Base-by-base conservation (phyloP, 352 stramenopile genomes). In the Globisporangium lucens region DNA sequence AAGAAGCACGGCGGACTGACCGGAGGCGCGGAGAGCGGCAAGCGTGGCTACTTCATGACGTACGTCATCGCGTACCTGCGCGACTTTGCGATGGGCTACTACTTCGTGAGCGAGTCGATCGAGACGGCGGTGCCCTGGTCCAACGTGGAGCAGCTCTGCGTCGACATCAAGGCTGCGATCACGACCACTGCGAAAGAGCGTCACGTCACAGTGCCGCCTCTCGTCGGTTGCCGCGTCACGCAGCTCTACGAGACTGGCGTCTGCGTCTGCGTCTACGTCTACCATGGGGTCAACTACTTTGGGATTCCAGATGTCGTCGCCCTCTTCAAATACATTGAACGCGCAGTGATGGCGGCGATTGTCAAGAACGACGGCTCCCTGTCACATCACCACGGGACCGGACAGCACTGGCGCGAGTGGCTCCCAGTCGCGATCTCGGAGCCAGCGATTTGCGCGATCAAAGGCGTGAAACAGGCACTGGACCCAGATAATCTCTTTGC, bases 381-480 rank as follows among this genome's bases (percentile, higher is more conserved):
- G 3, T 98, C 91, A 60, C 96, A 99, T 67, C 96, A 99, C 73
- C 96, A 99, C 75, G 96, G 96, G 38, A 83, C 98, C 38, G 96
- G 96, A 49, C 98, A 99, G 77, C 76, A 97, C 59, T 88, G 93
- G 51, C 77, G 92, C 60, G 70, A 75, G 20, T 98, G 96, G 80
- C 75, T 97, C 12, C 65, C 80, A 5, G 72, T 88, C 63, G 86
- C 96, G n/a, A 80, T 96, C 55, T 98, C 93, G 35, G 52, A 80
- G 33, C 80, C 82, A 2, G 87, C 87, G 6, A 75, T 90, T 15
- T 75, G 83, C 53, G 80, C 82, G 33, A 72, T 98, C 36, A 65
- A 80, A 52, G 84, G 83, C 2, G 80, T 98, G 24, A 99, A 99
- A 72, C 72, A 77, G 7, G 84, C 84, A 7, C 61, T 99, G 13